Evolutionary conservation across 805 yeast species (phyloP).

Genomic region (Sporopachydermia quercuum): DNA sequence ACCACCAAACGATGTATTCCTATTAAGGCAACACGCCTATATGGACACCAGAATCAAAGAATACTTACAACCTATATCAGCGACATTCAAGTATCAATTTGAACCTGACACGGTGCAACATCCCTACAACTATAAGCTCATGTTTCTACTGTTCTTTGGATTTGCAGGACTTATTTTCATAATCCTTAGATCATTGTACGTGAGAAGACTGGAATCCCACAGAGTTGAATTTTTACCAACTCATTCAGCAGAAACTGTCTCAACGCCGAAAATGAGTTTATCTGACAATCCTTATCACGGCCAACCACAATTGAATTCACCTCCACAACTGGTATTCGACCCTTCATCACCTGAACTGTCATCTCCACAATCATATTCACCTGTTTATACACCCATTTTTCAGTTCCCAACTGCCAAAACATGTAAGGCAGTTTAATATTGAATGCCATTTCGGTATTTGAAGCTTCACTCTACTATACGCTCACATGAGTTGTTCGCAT

Average conservation of each 20-base stretch:
- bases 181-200: not conserved
- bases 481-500: no score
- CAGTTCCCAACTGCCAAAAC: no score
- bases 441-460: no score
- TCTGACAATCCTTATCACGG: not conserved
- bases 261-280: not conserved
- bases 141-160: not conserved
- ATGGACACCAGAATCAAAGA: not conserved
- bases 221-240: not conserved
- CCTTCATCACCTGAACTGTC: not conserved
- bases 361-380: not conserved
- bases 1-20: not conserved
- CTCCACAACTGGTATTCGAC: not conserved
- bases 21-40: conserved; percentile 1
- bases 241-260: not conserved
- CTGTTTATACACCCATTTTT: not conserved
- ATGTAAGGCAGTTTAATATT: no score
- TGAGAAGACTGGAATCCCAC: no score
- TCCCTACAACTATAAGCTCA: not conserved
- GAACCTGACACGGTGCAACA: not conserved
- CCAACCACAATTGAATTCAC: not conserved
- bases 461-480: no score
- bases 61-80: not conserved
- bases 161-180: not conserved
- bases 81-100: not conserved